These are phyloP conservation scores for Pisolithus microcarpus DNA, from an alignment of 768 basidiomycete species.

Conservation along the genomic window DNA sequence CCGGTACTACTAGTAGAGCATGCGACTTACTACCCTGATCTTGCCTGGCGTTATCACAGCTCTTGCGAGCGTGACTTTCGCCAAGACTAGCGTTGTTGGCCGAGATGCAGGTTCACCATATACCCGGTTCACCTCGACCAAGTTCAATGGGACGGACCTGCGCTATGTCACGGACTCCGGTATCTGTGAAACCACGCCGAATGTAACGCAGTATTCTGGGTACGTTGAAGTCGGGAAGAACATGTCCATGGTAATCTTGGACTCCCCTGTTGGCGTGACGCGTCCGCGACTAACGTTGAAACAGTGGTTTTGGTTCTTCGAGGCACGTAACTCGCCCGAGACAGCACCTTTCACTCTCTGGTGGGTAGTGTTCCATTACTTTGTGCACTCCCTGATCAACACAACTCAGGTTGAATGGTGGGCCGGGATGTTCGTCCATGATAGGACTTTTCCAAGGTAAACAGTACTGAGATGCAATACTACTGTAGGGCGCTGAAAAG, in stretches of 20 bases:
- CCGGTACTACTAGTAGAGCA: background rate
- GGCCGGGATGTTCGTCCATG: slow-evolving; percentile 57
- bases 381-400: background rate
- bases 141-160: slow-evolving; percentile 23
- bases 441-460: slow-evolving; percentile 60
- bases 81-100: background rate
- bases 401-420: slow-evolving; percentile 45
- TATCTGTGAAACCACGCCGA: slow-evolving; percentile 59
- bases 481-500: background rate
- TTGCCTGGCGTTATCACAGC: background rate
- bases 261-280: background rate
- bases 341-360: slow-evolving; percentile 63
- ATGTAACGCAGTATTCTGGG: slow-evolving; percentile 53
- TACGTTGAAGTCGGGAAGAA: slow-evolving; percentile 52
- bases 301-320: slow-evolving; percentile 75
- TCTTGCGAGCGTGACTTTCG: background rate
- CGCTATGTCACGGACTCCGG: slow-evolving; percentile 53
- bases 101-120: background rate
- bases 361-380: slow-evolving; percentile 22
- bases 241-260: slow-evolving; percentile 45
- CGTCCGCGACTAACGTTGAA: background rate
- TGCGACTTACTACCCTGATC: slow-evolving; percentile 10
- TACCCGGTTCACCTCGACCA: slow-evolving; percentile 8
- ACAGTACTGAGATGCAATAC: background rate
- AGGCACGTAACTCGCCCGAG: slow-evolving; percentile 50